Conservation (phyloP, 805 yeast species). For the Spathaspora gorwiae region DNA sequence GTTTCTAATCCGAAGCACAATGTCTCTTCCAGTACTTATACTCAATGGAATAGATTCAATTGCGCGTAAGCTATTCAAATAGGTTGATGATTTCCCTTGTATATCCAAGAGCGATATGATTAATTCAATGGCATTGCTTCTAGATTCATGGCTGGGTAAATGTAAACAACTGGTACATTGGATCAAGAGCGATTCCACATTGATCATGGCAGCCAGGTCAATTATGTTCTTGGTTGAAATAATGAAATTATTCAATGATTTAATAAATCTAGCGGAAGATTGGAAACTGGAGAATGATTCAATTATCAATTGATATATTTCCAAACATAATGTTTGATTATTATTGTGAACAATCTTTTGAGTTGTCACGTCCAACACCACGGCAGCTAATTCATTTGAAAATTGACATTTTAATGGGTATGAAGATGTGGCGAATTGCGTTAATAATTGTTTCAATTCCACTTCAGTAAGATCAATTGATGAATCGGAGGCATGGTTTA, state of each 20-base stretch:
- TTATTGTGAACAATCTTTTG: not conserved
- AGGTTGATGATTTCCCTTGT: constrained; percentile 26
- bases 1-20: constrained; percentile 62
- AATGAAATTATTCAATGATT: constrained; percentile 22
- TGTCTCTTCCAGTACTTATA: constrained; percentile 68
- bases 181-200: too few species aligned
- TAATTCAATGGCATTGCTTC: constrained; percentile 50
- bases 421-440: not conserved
- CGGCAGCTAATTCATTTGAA: constrained; percentile 3
- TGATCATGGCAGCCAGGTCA: too few species aligned
- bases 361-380: not conserved
- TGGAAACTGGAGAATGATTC: constrained; percentile 17
- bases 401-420: not conserved
- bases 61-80: constrained; percentile 47
- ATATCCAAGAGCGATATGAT: constrained; percentile 23
- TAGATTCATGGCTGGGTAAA: constrained; percentile 46
- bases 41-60: constrained; percentile 73
- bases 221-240: constrained; percentile 6
- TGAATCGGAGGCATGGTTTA: constrained; percentile 16
- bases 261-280: constrained; percentile 34
- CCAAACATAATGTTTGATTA: not conserved
- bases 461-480: not conserved
- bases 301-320: not conserved
- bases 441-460: not conserved
- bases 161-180: constrained; percentile 27